Percentiles rank a stretch among this genome's conserved stretches.
phyloP scores from a whole-genome alignment of 345 rosid genomes.

The Melaleuca quinquenervia region DNA sequence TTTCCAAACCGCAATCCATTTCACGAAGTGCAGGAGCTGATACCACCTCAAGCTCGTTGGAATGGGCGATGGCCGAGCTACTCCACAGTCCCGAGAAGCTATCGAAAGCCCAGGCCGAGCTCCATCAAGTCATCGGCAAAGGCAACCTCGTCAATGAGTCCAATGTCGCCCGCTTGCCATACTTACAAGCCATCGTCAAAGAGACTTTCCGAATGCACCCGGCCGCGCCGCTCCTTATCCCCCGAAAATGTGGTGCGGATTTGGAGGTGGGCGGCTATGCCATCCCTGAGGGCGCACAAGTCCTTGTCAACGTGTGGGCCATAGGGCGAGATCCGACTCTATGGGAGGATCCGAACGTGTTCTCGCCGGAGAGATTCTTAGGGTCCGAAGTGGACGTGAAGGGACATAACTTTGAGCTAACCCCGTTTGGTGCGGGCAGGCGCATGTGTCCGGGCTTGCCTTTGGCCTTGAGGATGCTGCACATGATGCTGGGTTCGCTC shows the following conservation, averaged over 20 bases:
- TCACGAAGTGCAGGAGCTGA: slow-evolving; percentile 8
- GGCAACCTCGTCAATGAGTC: slow-evolving; percentile 8
- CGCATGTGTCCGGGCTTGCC: slow-evolving; percentile 24
- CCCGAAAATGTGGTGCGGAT: background rate
- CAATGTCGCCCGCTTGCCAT: slow-evolving; percentile 3
- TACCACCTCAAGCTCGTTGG: slow-evolving; percentile 14
- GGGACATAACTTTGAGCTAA: slow-evolving; percentile 13
- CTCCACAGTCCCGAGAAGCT: slow-evolving; percentile 7
- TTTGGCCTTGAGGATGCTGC: slow-evolving; percentile 13
- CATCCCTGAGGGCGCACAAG: slow-evolving; percentile 7
- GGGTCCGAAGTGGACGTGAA: slow-evolving; percentile 2
- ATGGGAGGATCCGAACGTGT: slow-evolving; percentile 8
- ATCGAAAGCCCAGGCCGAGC: background rate
- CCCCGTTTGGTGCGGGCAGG: slow-evolving; percentile 24
- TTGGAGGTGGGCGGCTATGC: slow-evolving; percentile 3
- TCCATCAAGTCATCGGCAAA: slow-evolving; percentile 1
- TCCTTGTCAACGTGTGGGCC: slow-evolving; percentile 13
- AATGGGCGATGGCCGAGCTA: slow-evolving; percentile 27
- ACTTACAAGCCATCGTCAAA: slow-evolving; percentile 9
- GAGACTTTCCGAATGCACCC: slow-evolving; percentile 19
- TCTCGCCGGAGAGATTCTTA: slow-evolving; percentile 20
- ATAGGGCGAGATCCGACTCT: slow-evolving; percentile 5
- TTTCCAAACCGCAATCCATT: background rate
- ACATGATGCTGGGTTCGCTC: slow-evolving; percentile 15
- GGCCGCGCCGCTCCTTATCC: slow-evolving; percentile 8